phyloP scores from a whole-genome alignment of 1,139 yeast genomes.

The Nadsonia starkeyi-henricii region DNA sequence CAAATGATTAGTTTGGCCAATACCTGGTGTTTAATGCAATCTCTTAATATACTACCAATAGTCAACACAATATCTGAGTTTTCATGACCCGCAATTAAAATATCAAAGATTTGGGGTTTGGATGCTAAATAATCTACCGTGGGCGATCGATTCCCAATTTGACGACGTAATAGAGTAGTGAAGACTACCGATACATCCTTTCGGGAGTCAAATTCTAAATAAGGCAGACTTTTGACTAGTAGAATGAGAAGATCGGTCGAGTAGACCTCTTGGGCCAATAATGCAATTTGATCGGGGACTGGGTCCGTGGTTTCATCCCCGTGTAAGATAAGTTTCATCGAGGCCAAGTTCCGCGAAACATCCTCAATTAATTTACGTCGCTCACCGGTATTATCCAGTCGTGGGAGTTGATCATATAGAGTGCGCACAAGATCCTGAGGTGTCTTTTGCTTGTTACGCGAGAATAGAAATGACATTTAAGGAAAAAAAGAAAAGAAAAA shows the following conservation, averaged over 20 bases:
- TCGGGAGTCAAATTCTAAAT: slow-evolving; percentile 76
- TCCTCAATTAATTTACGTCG: slow-evolving; percentile 55
- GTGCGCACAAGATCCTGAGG: slow-evolving; percentile 73
- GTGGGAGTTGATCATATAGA: slow-evolving; percentile 56
- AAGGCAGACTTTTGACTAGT: slow-evolving; percentile 42
- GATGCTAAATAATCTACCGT: slow-evolving; percentile 71
- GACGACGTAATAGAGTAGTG: slow-evolving; percentile 65
- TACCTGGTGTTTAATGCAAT: slow-evolving; percentile 68
- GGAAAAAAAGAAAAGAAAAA: no score
- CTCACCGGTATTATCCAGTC: slow-evolving; percentile 44
- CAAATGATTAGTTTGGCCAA: slow-evolving; percentile 45
- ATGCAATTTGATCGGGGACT: slow-evolving; percentile 62
- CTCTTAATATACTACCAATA: slow-evolving; percentile 70
- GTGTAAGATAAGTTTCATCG: slow-evolving; percentile 51
- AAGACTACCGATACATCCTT: slow-evolving; percentile 69
- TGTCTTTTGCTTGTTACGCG: slow-evolving; percentile 73
- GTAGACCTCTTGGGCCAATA: slow-evolving; percentile 57
- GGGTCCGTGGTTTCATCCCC: slow-evolving; percentile 65
- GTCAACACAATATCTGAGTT: slow-evolving; percentile 56
- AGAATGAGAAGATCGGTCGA: slow-evolving; percentile 54
- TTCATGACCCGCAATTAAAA: slow-evolving; percentile 60
- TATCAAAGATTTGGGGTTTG: slow-evolving; percentile 49
- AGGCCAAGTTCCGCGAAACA: slow-evolving; percentile 50
- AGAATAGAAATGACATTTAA: slow-evolving; percentile 83
- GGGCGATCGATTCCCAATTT: slow-evolving; percentile 63